Evolutionary conservation across 2,329 filamentous ascomycete species (phyloP).

Genomic region (Ophioceras dolichostomum): DNA sequence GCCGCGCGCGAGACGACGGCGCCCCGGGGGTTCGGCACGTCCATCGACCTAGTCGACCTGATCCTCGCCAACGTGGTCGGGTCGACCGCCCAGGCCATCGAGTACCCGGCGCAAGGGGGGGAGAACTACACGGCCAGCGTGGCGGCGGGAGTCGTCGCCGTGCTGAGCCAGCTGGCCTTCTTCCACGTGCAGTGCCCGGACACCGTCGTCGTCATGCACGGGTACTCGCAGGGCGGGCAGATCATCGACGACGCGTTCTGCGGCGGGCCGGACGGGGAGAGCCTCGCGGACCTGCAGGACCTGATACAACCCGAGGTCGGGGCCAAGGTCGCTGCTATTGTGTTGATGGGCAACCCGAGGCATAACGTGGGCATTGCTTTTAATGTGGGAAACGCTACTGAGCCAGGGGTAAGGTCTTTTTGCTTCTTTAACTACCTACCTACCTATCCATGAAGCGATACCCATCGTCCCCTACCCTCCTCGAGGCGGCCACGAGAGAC

Average conservation of each 20-base stretch:
- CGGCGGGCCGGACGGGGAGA: conserved; percentile 39
- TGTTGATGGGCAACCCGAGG: conserved; percentile 49
- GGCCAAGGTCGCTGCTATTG: conserved; percentile 40
- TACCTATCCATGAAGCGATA: conserved; percentile 22
- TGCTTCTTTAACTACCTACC: conserved; percentile 41
- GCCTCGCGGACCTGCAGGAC: conserved; percentile 30
- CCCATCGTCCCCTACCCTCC: no score
- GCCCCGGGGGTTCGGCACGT: conserved; percentile 29
- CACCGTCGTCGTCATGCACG: conserved; percentile 43
- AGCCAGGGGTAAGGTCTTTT: conserved; percentile 34
- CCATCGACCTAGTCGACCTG: conserved; percentile 28
- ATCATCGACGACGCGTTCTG: conserved; percentile 48
- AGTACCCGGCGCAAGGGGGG: conserved; percentile 43
- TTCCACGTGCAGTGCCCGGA: conserved; percentile 41
- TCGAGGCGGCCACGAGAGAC: neutral
- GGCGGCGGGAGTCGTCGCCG: conserved; percentile 36
- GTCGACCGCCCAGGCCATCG: conserved; percentile 31
- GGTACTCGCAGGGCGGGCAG: conserved; percentile 51
- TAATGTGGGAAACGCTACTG: conserved; percentile 44
- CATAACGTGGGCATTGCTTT: conserved; percentile 38
- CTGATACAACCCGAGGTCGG: conserved; percentile 29
- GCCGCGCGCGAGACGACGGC: conserved; percentile 37
- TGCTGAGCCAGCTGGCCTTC: conserved; percentile 28
- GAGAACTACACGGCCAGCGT: conserved; percentile 39
- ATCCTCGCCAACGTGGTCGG: conserved; percentile 23